phyloP scores from a whole-genome alignment of 768 basidiomycete species.

The Lentinula guzmanii region DNA sequence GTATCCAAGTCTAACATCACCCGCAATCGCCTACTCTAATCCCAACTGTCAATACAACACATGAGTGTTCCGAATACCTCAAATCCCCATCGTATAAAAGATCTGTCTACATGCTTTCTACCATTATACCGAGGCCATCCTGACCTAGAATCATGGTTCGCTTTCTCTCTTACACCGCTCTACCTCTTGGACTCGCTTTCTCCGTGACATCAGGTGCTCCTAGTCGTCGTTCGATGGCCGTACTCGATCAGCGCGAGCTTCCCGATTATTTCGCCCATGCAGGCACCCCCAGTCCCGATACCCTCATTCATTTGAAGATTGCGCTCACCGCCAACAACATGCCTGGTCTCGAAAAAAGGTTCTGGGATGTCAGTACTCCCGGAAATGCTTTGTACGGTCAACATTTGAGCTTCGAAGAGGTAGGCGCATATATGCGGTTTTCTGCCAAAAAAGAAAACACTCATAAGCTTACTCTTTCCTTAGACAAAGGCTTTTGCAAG shows the following conservation, averaged over 20 bases:
- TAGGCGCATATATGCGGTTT: slow-evolving; percentile 11
- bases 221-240: slow-evolving; percentile 6
- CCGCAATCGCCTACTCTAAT: too few species aligned
- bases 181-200: not conserved
- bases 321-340: slow-evolving; percentile 28
- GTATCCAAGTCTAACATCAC: too few species aligned
- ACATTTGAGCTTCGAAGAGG: slow-evolving; percentile 31
- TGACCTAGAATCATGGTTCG: not conserved
- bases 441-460: too few species aligned
- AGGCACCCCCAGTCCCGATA: slow-evolving; percentile 22
- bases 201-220: not conserved
- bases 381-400: slow-evolving; percentile 27
- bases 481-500: slow-evolving; percentile 14
- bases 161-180: not conserved
- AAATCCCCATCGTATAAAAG: not conserved
- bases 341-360: slow-evolving; percentile 26
- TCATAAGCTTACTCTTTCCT: not conserved
- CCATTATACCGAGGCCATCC: not conserved
- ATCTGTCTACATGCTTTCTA: not conserved
- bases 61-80: not conserved
- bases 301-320: slow-evolving; percentile 27
- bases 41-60: too few species aligned
- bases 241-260: slow-evolving; percentile 21
- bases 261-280: slow-evolving; percentile 22
- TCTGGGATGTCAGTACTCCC: slow-evolving; percentile 31